A percentile compares a stretch with the other conserved stretches of the same genome.
phyloP scores from a whole-genome alignment of 2,329 filamentous ascomycete genomes.

The Exophiala sp. region DNA sequence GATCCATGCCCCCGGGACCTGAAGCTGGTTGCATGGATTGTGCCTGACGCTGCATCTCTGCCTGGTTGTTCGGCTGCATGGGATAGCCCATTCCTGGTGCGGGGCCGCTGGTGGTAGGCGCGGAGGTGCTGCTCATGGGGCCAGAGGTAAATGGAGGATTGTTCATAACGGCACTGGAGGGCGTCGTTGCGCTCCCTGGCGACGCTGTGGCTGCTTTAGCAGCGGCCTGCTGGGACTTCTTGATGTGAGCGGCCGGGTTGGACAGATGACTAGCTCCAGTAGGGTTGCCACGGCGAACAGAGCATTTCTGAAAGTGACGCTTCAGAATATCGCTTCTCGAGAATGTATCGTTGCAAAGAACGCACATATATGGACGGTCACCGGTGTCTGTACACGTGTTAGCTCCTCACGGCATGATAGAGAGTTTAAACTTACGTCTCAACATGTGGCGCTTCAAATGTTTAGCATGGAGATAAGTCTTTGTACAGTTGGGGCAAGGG shows the following conservation, averaged over 20 bases:
- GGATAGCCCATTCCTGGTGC: conserved; percentile 26
- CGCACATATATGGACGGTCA: conserved; percentile 96
- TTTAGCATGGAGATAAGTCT: conserved; percentile 96
- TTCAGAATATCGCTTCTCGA: conserved; percentile 97
- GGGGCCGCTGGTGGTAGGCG: conserved; percentile 26
- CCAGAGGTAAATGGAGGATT: conserved; percentile 27
- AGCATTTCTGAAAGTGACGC: conserved; percentile 98
- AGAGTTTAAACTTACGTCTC: conserved; percentile 63
- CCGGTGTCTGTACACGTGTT: conserved; percentile 67
- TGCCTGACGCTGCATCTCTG: conserved; percentile 26
- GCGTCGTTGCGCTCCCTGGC: conserved; percentile 21
- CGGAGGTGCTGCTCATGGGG: conserved; percentile 25
- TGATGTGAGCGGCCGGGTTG: conserved; percentile 82
- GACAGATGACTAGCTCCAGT: conserved; percentile 91
- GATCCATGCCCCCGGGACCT: conserved; percentile 21
- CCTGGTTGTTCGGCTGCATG: conserved; percentile 23
- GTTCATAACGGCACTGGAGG: conserved; percentile 22
- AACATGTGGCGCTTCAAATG: conserved; percentile 94
- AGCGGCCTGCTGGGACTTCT: conserved; percentile 55
- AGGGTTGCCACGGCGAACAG: conserved; percentile 89
- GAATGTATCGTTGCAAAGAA: conserved; percentile 95
- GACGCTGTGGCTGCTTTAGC: conserved; percentile 26
- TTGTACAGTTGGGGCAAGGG: conserved; percentile 94
- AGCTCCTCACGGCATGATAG: conserved; percentile 29
- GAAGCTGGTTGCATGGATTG: conserved; percentile 24